Conservation (phyloP, 75 land plant species). For the Pseudotsuga menziesii region DNA sequence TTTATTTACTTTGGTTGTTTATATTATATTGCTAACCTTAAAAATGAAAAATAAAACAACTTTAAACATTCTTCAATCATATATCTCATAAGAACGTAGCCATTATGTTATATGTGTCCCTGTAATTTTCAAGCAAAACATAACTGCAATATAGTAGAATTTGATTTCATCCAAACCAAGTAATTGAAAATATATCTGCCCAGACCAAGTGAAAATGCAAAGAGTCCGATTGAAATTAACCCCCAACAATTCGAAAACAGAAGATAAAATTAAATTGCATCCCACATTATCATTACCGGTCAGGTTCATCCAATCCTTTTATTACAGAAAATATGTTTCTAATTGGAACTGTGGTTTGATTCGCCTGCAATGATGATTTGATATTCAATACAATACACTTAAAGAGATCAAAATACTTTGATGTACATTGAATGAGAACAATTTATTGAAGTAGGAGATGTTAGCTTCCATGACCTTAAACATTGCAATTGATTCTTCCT, state of each 20-base stretch:
- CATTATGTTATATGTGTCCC: slow-evolving; percentile 74
- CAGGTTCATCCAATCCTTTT: slow-evolving; percentile 81
- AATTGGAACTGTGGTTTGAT: slow-evolving; percentile 41
- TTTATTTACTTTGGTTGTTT: neutral
- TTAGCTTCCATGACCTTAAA: slow-evolving; percentile 30
- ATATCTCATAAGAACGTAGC: slow-evolving; percentile 63
- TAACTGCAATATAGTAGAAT: slow-evolving; percentile 18
- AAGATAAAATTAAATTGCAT: too few relatives aligned
- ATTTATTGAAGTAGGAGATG: too few relatives aligned
- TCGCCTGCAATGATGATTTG: slow-evolving; percentile 39
- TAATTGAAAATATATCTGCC: too few relatives aligned
- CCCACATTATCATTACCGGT: slow-evolving; percentile 38
- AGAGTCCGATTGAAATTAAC: too few relatives aligned
- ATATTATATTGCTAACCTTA: neutral
- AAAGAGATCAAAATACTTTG: neutral
- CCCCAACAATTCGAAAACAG: too few relatives aligned
- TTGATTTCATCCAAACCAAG: too few relatives aligned
- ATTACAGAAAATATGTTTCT: slow-evolving; percentile 80
- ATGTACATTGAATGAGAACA: too few relatives aligned
- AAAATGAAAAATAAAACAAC: neutral
- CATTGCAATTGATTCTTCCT: slow-evolving; percentile 19
- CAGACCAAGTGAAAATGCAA: too few relatives aligned
- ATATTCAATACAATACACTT: neutral
- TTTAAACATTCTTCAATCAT: neutral
- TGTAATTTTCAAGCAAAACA: slow-evolving; percentile 61